A percentile compares a stretch with the other conserved stretches of the same genome.
Conservation (phyloP, 345 rosid genomes). For the Eucalyptus melliodora region DNA sequence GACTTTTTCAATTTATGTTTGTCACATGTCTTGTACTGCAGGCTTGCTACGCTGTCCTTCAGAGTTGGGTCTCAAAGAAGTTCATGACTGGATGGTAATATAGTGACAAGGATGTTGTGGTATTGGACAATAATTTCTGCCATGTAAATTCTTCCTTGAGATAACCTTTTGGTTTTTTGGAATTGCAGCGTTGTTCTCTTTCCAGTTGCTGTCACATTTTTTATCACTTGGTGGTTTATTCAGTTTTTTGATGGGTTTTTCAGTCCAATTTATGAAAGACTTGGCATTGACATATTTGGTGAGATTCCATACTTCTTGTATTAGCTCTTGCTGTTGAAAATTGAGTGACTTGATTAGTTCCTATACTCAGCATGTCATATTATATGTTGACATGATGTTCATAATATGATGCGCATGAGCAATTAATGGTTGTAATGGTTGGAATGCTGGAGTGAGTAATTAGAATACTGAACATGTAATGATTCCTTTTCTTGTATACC, state of each 20-base stretch:
- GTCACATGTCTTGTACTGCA: constrained; percentile 12
- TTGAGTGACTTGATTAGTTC: not conserved
- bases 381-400: not conserved
- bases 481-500: not conserved
- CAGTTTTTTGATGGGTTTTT: constrained; percentile 83
- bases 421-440: not conserved
- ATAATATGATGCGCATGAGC: not conserved
- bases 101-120: not conserved
- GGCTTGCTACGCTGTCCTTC: constrained; percentile 80
- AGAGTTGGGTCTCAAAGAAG: constrained; percentile 90
- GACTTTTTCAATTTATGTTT: not conserved
- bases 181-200: constrained; percentile 72
- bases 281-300: constrained; percentile 78
- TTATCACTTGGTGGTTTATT: constrained; percentile 80
- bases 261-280: constrained; percentile 66
- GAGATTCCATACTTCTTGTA: constrained; percentile 1
- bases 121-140: not conserved
- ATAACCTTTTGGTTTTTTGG: constrained; percentile 1
- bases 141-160: not conserved
- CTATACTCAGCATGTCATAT: not conserved
- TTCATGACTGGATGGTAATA: constrained; percentile 87
- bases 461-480: not conserved
- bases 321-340: not conserved
- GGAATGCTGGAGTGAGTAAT: not conserved
- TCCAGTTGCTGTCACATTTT: constrained; percentile 78